These are phyloP conservation scores for Calonectria multiphialidica DNA, from an alignment of 2,329 filamentous ascomycete species.

Conservation along the genomic window DNA sequence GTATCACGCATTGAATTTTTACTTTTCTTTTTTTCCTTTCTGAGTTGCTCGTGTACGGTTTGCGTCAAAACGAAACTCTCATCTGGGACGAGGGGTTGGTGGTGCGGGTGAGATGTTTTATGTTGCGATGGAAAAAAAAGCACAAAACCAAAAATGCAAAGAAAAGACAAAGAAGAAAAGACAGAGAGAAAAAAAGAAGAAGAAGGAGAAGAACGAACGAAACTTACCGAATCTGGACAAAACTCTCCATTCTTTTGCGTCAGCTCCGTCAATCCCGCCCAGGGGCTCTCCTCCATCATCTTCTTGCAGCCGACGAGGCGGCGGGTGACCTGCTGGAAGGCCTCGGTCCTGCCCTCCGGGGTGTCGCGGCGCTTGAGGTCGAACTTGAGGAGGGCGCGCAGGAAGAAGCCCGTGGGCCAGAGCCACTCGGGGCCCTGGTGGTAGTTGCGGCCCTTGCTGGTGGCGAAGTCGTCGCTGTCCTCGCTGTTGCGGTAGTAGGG, in stretches of 20 bases:
- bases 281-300: constrained; percentile 82
- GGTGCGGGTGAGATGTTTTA: too few species aligned
- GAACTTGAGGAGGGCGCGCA: constrained; percentile 91
- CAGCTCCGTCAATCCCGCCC: constrained; percentile 93
- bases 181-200: constrained; percentile 5
- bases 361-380: constrained; percentile 77
- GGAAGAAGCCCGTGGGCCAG: constrained; percentile 97
- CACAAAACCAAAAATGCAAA: background rate
- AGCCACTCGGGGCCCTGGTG: constrained; percentile 99
- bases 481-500: constrained; percentile 96
- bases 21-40: background rate
- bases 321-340: constrained; percentile 93
- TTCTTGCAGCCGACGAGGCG: constrained; percentile 86
- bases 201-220: background rate
- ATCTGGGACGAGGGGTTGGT: too few species aligned
- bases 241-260: constrained; percentile 89
- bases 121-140: background rate
- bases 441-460: constrained; percentile 95
- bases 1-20: constrained; percentile 1
- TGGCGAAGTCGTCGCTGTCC: constrained; percentile 91
- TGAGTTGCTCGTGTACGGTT: background rate
- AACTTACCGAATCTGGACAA: constrained; percentile 87
- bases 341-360: constrained; percentile 79
- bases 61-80: background rate
- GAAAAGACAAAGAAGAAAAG: background rate